Evolutionary conservation across 306 rosid species (phyloP).

Genomic region (Inga oerstediana): DNA sequence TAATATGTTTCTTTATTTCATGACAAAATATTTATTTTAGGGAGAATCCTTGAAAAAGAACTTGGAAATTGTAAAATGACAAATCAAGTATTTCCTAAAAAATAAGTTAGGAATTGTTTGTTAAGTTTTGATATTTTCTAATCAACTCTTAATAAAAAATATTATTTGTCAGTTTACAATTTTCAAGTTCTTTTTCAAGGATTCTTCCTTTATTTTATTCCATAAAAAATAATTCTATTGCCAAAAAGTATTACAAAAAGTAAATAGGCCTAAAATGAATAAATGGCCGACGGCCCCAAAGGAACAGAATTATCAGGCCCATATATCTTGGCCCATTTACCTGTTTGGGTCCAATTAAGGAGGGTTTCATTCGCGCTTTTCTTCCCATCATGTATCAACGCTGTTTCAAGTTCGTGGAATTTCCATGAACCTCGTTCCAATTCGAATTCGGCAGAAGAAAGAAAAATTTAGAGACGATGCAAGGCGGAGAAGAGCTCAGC

Average conservation of each 20-base stretch:
- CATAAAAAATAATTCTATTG: background rate
- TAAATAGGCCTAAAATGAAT: background rate
- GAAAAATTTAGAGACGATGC: slow-evolving; percentile 35
- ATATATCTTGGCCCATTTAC: background rate
- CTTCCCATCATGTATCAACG: background rate
- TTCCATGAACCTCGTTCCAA: background rate
- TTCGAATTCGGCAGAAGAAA: slow-evolving; percentile 1
- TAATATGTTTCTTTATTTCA: background rate
- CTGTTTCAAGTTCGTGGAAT: background rate
- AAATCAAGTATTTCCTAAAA: no score
- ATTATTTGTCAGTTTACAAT: no score
- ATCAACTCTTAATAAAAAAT: no score
- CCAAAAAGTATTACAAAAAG: background rate
- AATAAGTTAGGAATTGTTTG: no score
- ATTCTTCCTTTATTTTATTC: background rate
- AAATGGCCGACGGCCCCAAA: background rate
- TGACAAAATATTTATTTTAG: background rate
- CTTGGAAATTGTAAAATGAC: no score
- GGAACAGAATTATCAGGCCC: background rate
- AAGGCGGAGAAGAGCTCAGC: slow-evolving; percentile 83
- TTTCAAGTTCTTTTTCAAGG: no score
- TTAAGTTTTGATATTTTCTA: no score
- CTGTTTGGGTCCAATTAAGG: background rate
- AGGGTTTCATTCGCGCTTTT: background rate
- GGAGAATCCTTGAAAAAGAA: no score